Base-by-base conservation (phyloP, 257 asterid species). In the Cordia subcordata region DNA sequence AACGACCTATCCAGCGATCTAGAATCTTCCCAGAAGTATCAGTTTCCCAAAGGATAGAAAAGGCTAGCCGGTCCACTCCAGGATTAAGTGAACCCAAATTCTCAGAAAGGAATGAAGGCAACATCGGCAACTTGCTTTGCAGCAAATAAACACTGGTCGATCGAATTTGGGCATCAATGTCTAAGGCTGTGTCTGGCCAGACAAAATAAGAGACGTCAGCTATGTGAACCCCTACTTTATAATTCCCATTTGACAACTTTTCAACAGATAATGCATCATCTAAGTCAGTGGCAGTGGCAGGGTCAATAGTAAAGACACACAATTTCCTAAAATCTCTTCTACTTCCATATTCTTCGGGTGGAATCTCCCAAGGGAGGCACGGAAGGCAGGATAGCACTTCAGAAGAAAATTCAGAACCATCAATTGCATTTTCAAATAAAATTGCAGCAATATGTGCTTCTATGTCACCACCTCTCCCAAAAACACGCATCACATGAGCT, bases 221-320 rank as follows among this genome's bases (percentile, higher is more conserved):
- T 58, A 88, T 76, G 71, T 91, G 98, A 65, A 91, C 93, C 49
- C 98, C 98, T 32, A 91, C 94, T 70, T 94, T 77, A 17, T 69
- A 71, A 76, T 23, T 69, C 18, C 88, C 88, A 37, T 71, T 57
- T 14, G 90, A 55, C 62, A 82, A 65, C 47, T 44, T 73, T 50
- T 88, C 87, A 53, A 84, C 76, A 0, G 98, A 91, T 46, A 91
- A 72, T 32, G 98, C 96, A 81, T 91, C 98, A 72, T 91, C 96
- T 55, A 88, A 91, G 70, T 88, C 95, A n/a, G 77, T 77, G 65
- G 96, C 95, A 58, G 72, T 81, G 1, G 78, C 67, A 64, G 98
- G 98, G 73, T 91, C 98, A 44, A 91, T 79, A 17, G 96, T 84
- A 64, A 91, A 88, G 55, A 86, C 60, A 55, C 96, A 88, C 67